Base-by-base conservation (phyloP, 805 yeast genomes). In the Wickerhamiella dianesei region DNA sequence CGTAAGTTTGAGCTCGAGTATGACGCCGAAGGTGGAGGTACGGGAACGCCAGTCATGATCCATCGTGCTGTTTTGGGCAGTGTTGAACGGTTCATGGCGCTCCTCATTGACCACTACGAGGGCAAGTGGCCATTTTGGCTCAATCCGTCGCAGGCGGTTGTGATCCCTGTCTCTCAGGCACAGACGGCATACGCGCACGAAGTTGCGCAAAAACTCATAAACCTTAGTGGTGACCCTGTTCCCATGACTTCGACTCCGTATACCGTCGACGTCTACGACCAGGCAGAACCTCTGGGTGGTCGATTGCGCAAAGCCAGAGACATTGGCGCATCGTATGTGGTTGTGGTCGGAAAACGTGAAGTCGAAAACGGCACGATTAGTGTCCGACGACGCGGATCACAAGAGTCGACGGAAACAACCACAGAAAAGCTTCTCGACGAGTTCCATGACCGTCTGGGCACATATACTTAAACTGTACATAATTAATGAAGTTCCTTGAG, bases 81-180 rank as follows among this genome's bases (percentile, higher is more conserved):
- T 0, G 71, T 92, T 6, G 98, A 92, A 62, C 71, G 98, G 57
- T 92, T 92, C 59, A 66, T 92, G 65, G 96, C 97, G 1, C 74
- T 92, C 49, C 68, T 92, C 50, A 77, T 92, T 45, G 97, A 92
- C 61, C 94, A 88, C 53, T 85, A 79, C 61, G 75, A 76, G 48
- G 98, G 97, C 0, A 80, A 80, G 55, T 92, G 97, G 97, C 98
- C 98, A 8, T 87, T 92, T 61, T 92, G 98, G 98, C 60, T 92
- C 40, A 85, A 81, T 53, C 96, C 97, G 4, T 72, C 94, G 51
- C 98, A 92, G 61, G 92, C 89, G 0, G 71, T 82, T 37, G 71
- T 92, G 2, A 71, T 92, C 4, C 96, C 98, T 1, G 61, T 66
- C 3, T 77, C 80, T 48, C 77, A 77, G 0, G 65, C 71, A 8